phyloP scores from a whole-genome alignment of 441 rosid species.

The Populus hybrid region DNA sequence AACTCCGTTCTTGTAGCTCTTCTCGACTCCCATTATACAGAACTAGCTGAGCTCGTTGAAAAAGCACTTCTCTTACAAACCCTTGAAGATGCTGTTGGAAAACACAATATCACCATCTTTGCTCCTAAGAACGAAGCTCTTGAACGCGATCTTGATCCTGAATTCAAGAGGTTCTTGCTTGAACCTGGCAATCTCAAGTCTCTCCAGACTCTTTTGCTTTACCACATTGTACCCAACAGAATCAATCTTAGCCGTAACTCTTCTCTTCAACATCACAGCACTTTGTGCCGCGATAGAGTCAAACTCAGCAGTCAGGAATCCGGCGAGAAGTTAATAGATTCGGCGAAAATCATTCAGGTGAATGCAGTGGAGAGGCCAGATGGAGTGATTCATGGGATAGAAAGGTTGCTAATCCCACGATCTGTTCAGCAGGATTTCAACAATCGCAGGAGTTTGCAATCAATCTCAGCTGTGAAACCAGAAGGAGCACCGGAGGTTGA shows the following conservation, averaged over 20 bases:
- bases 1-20: constrained; percentile 84
- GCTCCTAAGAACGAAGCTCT: constrained; percentile 81
- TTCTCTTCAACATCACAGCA: constrained; percentile 32
- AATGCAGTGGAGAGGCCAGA: constrained; percentile 72
- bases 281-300: constrained; percentile 46
- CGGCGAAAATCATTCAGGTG: constrained; percentile 42
- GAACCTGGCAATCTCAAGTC: constrained; percentile 77
- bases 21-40: constrained; percentile 88
- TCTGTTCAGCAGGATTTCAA: constrained; percentile 82
- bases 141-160: constrained; percentile 75
- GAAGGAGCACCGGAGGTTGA: constrained; percentile 86
- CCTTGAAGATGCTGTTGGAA: constrained; percentile 68
- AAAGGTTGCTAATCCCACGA: constrained; percentile 62
- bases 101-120: constrained; percentile 75
- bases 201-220: constrained; percentile 60
- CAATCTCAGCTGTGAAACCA: constrained; percentile 73
- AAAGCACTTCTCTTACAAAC: constrained; percentile 81
- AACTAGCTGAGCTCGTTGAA: constrained; percentile 75
- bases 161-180: constrained; percentile 76
- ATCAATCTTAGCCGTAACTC: constrained; percentile 45
- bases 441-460: constrained; percentile 60
- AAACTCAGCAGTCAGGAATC: constrained; percentile 23
- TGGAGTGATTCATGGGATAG: constrained; percentile 81
- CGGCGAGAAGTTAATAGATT: constrained; percentile 34
- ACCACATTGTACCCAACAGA: constrained; percentile 64